A percentile compares a stretch with the other conserved stretches of the same genome.
phyloP scores from a whole-genome alignment of 345 rosid genomes.

The Luvunga scandens region DNA sequence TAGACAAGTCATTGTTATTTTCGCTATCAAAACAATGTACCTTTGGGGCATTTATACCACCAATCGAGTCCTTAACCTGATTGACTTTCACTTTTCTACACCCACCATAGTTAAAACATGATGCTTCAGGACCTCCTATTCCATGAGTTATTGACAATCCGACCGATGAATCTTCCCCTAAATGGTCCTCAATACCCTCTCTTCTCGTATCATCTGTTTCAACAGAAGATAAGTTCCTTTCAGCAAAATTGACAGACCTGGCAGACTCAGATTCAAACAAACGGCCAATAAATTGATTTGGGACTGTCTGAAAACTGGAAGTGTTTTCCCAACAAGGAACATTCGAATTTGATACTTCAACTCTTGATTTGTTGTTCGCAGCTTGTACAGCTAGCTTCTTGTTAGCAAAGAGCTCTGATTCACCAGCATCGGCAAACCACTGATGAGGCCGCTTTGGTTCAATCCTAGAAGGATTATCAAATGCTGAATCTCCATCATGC shows the following conservation, averaged over 20 bases:
- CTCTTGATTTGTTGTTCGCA: slow-evolving; percentile 29
- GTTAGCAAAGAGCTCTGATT: slow-evolving; percentile 65
- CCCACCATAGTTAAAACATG: slow-evolving; percentile 52
- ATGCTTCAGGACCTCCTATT: slow-evolving; percentile 52
- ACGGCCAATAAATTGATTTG: slow-evolving; percentile 60
- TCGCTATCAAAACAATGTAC: slow-evolving; percentile 34
- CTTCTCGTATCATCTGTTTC: slow-evolving; percentile 33
- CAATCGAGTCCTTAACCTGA: slow-evolving; percentile 55
- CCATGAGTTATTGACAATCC: slow-evolving; percentile 60
- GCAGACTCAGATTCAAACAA: slow-evolving; percentile 62
- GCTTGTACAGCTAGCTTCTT: slow-evolving; percentile 70
- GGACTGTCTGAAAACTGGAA: slow-evolving; percentile 54
- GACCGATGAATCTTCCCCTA: slow-evolving; percentile 46
- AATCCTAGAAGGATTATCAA: slow-evolving; percentile 50
- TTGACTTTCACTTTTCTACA: slow-evolving; percentile 59
- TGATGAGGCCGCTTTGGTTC: slow-evolving; percentile 68
- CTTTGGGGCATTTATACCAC: slow-evolving; percentile 35
- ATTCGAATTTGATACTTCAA: slow-evolving; percentile 36
- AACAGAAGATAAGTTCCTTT: slow-evolving; percentile 42
- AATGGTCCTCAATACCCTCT: slow-evolving; percentile 36
- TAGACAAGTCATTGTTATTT: slow-evolving; percentile 35
- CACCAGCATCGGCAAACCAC: slow-evolving; percentile 67
- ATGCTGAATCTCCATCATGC: slow-evolving; percentile 52
- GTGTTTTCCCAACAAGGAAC: slow-evolving; percentile 62
- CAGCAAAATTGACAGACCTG: slow-evolving; percentile 51